These are phyloP conservation scores for Castanospermum australe DNA, from an alignment of 306 rosid species.

Conservation along the genomic window DNA sequence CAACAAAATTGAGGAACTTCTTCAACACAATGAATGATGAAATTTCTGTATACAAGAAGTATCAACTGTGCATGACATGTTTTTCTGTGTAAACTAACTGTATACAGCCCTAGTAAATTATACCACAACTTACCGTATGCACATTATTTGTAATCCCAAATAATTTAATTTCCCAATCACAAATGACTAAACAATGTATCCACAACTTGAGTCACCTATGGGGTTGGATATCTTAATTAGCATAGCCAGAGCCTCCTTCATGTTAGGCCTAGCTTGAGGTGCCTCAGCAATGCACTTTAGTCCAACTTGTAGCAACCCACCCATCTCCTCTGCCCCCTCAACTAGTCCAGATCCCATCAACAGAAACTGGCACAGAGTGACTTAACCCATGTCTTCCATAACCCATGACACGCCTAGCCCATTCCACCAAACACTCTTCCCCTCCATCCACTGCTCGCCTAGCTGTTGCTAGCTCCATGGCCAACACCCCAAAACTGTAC, in stretches of 20 bases:
- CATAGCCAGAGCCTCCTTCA: constrained; percentile 86
- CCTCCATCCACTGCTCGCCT: constrained; percentile 89
- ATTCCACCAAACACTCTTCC: constrained; percentile 86
- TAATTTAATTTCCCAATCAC: not conserved
- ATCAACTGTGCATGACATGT: constrained; percentile 18
- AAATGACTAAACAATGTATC: constrained; percentile 22
- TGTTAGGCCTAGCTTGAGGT: constrained; percentile 83
- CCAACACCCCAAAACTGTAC: constrained; percentile 81
- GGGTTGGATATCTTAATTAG: constrained; percentile 41
- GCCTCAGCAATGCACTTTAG: constrained; percentile 73
- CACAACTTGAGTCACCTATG: constrained; percentile 40
- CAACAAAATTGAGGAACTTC: constrained; percentile 33
- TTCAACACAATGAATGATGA: constrained; percentile 37
- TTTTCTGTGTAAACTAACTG: constrained; percentile 26
- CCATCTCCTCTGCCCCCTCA: constrained; percentile 76
- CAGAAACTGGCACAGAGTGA: constrained; percentile 36
- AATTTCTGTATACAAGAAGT: constrained; percentile 43
- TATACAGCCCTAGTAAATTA: too few species aligned
- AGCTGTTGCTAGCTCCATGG: constrained; percentile 84
- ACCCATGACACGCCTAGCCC: constrained; percentile 62
- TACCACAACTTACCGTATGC: constrained; percentile 26
- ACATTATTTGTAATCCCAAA: not conserved
- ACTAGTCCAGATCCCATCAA: constrained; percentile 53
- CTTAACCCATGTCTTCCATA: constrained; percentile 44
- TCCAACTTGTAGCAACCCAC: constrained; percentile 69